phyloP scores from a whole-genome alignment of 768 basidiomycete species.

The Suillus spraguei region DNA sequence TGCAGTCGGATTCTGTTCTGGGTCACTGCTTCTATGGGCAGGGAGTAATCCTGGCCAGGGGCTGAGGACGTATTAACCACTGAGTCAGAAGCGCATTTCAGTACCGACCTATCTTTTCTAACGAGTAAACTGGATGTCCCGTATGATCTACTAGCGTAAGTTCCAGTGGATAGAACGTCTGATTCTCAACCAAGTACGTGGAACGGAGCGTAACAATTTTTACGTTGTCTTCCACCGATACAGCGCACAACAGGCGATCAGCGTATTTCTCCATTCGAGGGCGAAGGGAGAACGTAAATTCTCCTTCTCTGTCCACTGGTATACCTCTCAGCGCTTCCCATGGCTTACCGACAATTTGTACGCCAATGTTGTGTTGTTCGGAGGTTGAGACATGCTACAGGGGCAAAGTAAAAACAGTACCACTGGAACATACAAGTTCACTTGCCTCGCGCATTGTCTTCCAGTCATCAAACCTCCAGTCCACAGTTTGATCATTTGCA shows the following conservation, averaged over 20 bases:
- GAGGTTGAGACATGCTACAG: constrained; percentile 47
- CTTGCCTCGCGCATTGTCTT: constrained; percentile 88
- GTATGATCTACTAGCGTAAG: constrained; percentile 84
- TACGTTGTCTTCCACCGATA: constrained; percentile 88
- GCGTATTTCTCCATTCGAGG: constrained; percentile 75
- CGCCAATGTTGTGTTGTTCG: constrained; percentile 81
- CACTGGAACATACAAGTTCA: neutral
- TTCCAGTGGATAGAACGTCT: constrained; percentile 90
- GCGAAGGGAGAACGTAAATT: constrained; percentile 84
- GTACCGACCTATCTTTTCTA: constrained; percentile 77
- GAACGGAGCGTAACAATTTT: constrained; percentile 95
- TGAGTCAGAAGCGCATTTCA: neutral
- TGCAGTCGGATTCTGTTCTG: constrained; percentile 82
- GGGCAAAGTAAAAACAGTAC: constrained; percentile 7
- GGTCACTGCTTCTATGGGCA: constrained; percentile 89
- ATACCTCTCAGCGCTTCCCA: constrained; percentile 91
- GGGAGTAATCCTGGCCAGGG: constrained; percentile 84
- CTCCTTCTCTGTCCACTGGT: constrained; percentile 93
- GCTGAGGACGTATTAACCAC: constrained; percentile 36
- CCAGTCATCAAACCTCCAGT: constrained; percentile 99
- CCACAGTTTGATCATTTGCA: constrained; percentile 72
- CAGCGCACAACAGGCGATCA: constrained; percentile 84
- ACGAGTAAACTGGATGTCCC: constrained; percentile 77
- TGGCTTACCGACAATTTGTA: constrained; percentile 81
- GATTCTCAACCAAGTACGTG: constrained; percentile 88